Evolutionary conservation across 371 early-diverging fungal genomes (phyloP), one percentile per base, ranked within the genome.

Genomic region (Lichtheimia ornata): DNA sequence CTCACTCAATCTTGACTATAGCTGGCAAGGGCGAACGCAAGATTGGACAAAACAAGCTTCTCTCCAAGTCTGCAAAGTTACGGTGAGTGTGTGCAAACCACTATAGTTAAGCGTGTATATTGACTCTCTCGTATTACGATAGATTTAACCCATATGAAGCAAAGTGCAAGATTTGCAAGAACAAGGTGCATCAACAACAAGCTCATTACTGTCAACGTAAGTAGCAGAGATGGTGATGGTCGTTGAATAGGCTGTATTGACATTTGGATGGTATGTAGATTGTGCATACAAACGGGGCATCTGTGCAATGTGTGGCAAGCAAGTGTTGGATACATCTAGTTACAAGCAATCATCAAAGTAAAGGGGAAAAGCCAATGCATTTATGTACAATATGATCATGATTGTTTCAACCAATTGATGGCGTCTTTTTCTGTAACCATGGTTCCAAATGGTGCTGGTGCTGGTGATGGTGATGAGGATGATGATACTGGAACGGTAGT

Each of bases 301-400:
- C 43, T 91, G 92, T 66, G 86, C 89, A 7, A 89, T 91, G 84
- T 91, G 92, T 69, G 92, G 92, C 15, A 84, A 85, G 49, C 83
- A 88, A 59, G 79, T 91, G 12, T 63, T 89, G 6, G 88, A 91
- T 72, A 81, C 82, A 13, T 81, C 64, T 11, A 71, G 65, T 53
- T 88, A 89, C 70, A 88, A 86, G 59, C 89, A 88, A 69, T 76
- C 81, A 11, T 65, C 82, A 24, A 86, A 84, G 61, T 85, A 70
- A 65, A 49, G 12, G 14, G 17, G n/a, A 43, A n/a, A 14, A 12
- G 27, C 12, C 41, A 42, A 35, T 17, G 15, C 50, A 12, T 15
- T 28, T 61, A 22, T n/a, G 28, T 24, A 22, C 17, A 28, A 17
- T 25, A 13, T 27, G 13, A 14, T 45, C 5, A 40, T 41, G 54